phyloP scores from a whole-genome alignment of 2,329 filamentous ascomycete genomes.

The Chrysosporium queenslandicum region DNA sequence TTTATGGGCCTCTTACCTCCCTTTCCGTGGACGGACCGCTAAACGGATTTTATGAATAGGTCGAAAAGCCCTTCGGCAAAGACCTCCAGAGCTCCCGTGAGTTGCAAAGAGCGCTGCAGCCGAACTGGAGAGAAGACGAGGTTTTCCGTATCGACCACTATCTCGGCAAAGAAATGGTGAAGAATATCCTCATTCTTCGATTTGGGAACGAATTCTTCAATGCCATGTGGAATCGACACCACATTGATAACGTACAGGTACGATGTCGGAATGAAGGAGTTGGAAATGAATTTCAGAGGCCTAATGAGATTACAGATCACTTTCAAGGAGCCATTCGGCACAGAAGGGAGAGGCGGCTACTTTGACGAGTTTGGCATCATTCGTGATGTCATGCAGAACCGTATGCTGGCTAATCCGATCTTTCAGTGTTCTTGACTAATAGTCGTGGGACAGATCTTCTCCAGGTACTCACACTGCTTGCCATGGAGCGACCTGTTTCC shows the following conservation, averaged over 20 bases:
- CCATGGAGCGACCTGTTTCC: conserved; percentile 96
- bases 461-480: conserved; percentile 87
- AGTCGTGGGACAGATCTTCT: conserved; percentile 56
- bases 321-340: conserved; percentile 99
- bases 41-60: conserved; percentile 43
- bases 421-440: background rate
- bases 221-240: conserved; percentile 96
- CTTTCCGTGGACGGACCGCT: background rate
- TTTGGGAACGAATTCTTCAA: conserved; percentile 99
- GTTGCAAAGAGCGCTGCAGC: conserved; percentile 86
- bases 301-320: conserved; percentile 52
- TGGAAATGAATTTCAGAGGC: background rate
- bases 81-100: conserved; percentile 89
- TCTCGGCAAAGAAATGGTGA: conserved; percentile 99
- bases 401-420: conserved; percentile 31
- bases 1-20: conserved; percentile 13
- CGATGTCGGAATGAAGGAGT: conserved; percentile 10
- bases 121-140: conserved; percentile 98
- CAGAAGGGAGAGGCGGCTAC: conserved; percentile 93
- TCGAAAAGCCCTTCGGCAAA: conserved; percentile 99
- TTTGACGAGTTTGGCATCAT: conserved; percentile 99
- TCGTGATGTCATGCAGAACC: conserved; percentile 99
- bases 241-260: conserved; percentile 95
- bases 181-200: conserved; percentile 95
- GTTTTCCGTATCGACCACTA: conserved; percentile 99